Evolutionary conservation across 2,329 filamentous ascomycete species (phyloP).

Genomic region (Epichloe hybrida): DNA sequence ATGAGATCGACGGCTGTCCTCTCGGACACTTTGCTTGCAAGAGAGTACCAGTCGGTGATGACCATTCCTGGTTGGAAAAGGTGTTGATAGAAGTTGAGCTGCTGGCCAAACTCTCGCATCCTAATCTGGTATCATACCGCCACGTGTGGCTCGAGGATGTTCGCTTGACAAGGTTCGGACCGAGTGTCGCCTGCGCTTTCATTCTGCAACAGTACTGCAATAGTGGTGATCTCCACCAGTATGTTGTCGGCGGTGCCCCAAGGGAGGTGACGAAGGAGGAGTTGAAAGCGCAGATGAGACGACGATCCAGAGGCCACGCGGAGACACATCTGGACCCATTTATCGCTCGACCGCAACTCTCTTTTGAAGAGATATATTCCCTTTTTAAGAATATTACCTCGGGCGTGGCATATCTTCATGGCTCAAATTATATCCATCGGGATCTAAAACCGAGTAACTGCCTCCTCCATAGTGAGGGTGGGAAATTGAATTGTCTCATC

Average conservation of each 20-base stretch:
- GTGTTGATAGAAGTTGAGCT: constrained; percentile 86
- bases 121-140: constrained; percentile 90
- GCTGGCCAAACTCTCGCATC: constrained; percentile 80
- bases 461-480: constrained; percentile 64
- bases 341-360: constrained; percentile 29
- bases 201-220: constrained; percentile 98
- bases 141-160: constrained; percentile 95
- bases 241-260: constrained; percentile 58
- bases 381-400: constrained; percentile 96
- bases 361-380: constrained; percentile 93
- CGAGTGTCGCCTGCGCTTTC: constrained; percentile 85
- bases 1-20: constrained; percentile 78
- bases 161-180: constrained; percentile 71
- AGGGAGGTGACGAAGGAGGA: constrained; percentile 63
- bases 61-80: constrained; percentile 92
- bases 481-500: constrained; percentile 66
- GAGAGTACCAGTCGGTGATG: constrained; percentile 85
- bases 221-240: constrained; percentile 75
- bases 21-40: constrained; percentile 94
- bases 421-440: constrained; percentile 85
- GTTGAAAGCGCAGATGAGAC: constrained; percentile 74
- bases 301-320: constrained; percentile 63
- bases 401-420: constrained; percentile 78
- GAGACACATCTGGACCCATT: constrained; percentile 45
- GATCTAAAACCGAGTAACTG: constrained; percentile 96